Evolutionary conservation across 2,329 filamentous ascomycete species (phyloP), one percentile per base, ranked within the genome.

Genomic region (Fusarium albosuccineum): DNA sequence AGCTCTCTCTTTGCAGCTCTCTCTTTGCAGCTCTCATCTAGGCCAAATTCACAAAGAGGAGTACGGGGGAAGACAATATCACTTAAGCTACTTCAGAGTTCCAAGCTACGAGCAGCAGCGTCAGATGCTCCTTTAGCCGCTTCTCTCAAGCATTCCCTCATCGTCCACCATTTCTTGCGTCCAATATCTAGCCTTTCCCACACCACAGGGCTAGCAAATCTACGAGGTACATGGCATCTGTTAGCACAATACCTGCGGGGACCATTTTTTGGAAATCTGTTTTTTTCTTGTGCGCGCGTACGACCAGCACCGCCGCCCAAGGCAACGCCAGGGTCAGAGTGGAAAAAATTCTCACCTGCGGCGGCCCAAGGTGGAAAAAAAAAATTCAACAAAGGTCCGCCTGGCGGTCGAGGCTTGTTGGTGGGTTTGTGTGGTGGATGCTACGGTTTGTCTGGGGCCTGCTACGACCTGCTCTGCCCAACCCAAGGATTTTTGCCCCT

Each of bases 191-290:
- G 22, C 60, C 10, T 33, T 50, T 22, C 30, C 51, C 48, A 34
- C 53, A 37, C 22, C 34, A 45, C 54, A 64, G 48, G 52, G 54
- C 61, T 57, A 46, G 41, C 33, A 53, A 57, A 44, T 58, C 60
- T 58, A 42, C 53, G 17, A 60, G 70, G 66, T 76, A 77, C 75
- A 68, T 72, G 49, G 14, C 37, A 64, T 63, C 62, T 76, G 75
- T 67, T 76, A 77, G 71, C 42, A 67, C 17, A 66, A 48, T 74
- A 74, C 69, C 34, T 74, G 71, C 59, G 67, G 72, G 64, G 70
- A 61, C 62, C 27, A 53, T 46, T 33, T 65, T 52, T 51, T 29
- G 30, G 6, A 9, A 62, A 22, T 22, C 17, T 22, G 17, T 22
- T 52, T 66, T 39, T 61, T 62, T 52, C 49, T 62, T 65, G 52